A percentile compares a stretch with the other conserved stretches of the same genome.
Conservation (phyloP, 768 basidiomycete genomes). For the Hortiboletus campestris region DNA sequence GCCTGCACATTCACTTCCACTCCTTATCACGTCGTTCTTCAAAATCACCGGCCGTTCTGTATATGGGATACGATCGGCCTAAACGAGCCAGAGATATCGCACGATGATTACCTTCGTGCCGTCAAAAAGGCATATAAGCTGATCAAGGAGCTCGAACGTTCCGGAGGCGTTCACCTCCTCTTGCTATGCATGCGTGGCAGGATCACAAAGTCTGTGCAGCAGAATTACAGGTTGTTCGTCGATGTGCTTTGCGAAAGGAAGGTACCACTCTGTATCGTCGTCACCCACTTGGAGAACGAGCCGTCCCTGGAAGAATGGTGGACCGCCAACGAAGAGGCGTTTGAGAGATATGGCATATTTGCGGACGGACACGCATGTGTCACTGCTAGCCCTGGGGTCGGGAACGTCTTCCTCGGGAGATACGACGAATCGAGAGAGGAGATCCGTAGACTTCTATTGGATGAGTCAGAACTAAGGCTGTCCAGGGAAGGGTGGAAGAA, state of each 20-base stretch:
- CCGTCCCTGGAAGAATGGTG: constrained; percentile 39
- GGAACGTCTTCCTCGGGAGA: constrained; percentile 20
- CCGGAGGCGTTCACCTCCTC: constrained; percentile 40
- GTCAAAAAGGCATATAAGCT: constrained; percentile 33
- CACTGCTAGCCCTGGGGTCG: constrained; percentile 33
- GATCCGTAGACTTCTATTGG: constrained; percentile 19
- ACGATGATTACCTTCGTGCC: constrained; percentile 19
- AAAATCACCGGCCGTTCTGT: constrained; percentile 14
- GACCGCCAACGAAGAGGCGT: constrained; percentile 32
- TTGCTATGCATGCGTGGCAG: constrained; percentile 39
- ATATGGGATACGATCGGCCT: constrained; percentile 36
- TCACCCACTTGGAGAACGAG: constrained; percentile 41
- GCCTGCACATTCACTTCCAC: constrained; percentile 36
- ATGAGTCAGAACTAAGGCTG: neutral
- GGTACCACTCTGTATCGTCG: constrained; percentile 38
- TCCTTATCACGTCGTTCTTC: constrained; percentile 23
- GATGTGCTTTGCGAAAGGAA: constrained; percentile 38
- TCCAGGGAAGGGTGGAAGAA: constrained; percentile 13
- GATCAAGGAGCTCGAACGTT: constrained; percentile 30
- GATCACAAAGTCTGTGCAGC: constrained; percentile 34
- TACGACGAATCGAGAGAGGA: constrained; percentile 32
- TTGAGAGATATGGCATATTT: constrained; percentile 30
- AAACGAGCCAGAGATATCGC: constrained; percentile 25
- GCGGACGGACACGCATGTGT: constrained; percentile 39
- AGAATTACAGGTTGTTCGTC: constrained; percentile 40